A percentile compares a stretch with the other conserved stretches of the same genome.
These are phyloP conservation scores for Alternaria infectoria DNA, from an alignment of 2,329 filamentous ascomycete genomes.

Conservation along the genomic window DNA sequence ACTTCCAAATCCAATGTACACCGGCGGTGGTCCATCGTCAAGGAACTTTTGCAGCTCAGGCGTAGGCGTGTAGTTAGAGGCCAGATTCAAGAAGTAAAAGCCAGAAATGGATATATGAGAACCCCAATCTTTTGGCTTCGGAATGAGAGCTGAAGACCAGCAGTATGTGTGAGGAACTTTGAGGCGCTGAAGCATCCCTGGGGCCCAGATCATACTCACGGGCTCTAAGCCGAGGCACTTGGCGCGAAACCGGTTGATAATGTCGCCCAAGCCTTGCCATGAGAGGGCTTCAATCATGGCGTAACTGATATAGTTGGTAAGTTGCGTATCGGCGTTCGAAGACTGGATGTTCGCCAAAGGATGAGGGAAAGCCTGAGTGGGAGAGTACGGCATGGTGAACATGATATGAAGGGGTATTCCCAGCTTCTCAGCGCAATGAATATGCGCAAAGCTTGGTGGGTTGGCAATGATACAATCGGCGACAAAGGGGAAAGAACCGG, in stretches of 20 bases:
- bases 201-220: conserved; percentile 46
- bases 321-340: conserved; percentile 34
- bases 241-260: conserved; percentile 54
- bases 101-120: conserved; percentile 47
- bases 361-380: conserved; percentile 55
- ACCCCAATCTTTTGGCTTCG: conserved; percentile 24
- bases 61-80: conserved; percentile 49
- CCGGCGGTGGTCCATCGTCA: conserved; percentile 55
- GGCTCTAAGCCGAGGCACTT: conserved; percentile 50
- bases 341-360: conserved; percentile 56
- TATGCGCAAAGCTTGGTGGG: conserved; percentile 75
- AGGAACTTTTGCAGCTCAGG: conserved; percentile 54
- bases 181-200: conserved; percentile 44
- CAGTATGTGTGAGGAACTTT: conserved; percentile 54
- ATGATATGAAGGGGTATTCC: conserved; percentile 78
- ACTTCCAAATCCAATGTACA: conserved; percentile 65
- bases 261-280: conserved; percentile 58
- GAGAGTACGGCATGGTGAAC: conserved; percentile 64
- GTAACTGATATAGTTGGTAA: conserved; percentile 55
- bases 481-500: conserved; percentile 67
- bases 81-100: conserved; percentile 53
- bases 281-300: conserved; percentile 56
- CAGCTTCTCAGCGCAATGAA: conserved; percentile 74
- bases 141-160: conserved; percentile 50
- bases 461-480: conserved; percentile 81